Base-by-base conservation (phyloP, 164 flowering plant genomes). In the Aristolochia fimbriata region DNA sequence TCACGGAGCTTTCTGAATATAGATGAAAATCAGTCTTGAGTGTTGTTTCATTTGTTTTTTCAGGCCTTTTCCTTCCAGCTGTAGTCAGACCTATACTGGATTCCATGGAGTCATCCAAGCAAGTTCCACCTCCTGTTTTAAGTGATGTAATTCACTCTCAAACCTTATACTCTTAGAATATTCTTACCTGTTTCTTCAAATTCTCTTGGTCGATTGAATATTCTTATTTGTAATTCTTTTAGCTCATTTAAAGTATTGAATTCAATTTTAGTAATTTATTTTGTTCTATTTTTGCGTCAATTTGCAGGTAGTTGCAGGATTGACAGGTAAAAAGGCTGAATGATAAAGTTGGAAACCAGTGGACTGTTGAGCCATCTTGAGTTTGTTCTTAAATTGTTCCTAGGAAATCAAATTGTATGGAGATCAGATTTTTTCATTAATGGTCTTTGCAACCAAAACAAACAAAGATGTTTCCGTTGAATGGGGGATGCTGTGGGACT, bases 11-110 rank as follows among this genome's bases (percentile, higher is more conserved):
- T 49, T 17, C 22, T 4, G 6, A 17, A 49, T 49, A 17, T 17
- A 17, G 19, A 49, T 49, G 19, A 20, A 20, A 49, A 17, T 20
- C 22, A 4, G 22, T 49, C 52, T 27, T 15, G 52, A 49, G 7
- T 17, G 4, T 49, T 14, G 6, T 15, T 58, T 54, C 57, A 10
- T 54, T 61, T 12, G 30, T 31, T 5, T 49, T 67, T 69, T 59
- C 83, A 93, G 97, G 97, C 33, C 87, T 93, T 25, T 86, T 88
- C 73, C 96, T 93, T 65, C 99, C 99, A 51, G 96, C 96, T 67
- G 88, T 93, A 37, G 99, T 93, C 55, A 83, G 95, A 75, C 99
- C 99, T 55, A 85, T 93, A 16, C 76, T 93, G 69, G 92, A 88
- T 68, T 83, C 92, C 1, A 63, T 75, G 45, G 90, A 88, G 65